Percentiles rank a stretch among this genome's conserved stretches.
Conservation (phyloP, 768 basidiomycete species). For the Mycena sanguinolenta region DNA sequence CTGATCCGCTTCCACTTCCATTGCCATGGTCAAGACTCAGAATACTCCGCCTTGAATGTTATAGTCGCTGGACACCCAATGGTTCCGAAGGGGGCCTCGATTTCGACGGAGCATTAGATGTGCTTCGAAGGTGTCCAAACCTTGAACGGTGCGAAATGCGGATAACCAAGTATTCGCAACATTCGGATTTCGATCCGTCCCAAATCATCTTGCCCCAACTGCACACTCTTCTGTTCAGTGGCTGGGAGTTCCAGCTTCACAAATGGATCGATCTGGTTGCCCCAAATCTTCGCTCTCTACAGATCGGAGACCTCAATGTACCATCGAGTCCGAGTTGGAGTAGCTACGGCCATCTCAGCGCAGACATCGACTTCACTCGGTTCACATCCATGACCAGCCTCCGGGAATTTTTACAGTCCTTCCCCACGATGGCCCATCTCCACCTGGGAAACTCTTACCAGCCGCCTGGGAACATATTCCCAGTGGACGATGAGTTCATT, state of each 20-base stretch:
- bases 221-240: not conserved
- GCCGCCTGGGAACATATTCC: too few species aligned
- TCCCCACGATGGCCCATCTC: not conserved
- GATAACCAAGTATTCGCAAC: not conserved
- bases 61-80: not conserved
- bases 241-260: not conserved
- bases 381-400: not conserved
- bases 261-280: not conserved
- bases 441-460: not conserved
- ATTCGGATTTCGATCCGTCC: not conserved
- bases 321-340: not conserved
- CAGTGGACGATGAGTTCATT: not conserved
- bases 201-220: not conserved
- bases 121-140: too few species aligned
- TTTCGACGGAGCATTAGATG: not conserved
- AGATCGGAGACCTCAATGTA: not conserved
- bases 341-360: not conserved
- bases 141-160: too few species aligned
- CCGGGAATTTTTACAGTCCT: not conserved
- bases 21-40: slow-evolving; percentile 3
- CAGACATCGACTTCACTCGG: not conserved
- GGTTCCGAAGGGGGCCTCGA: not conserved
- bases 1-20: not conserved
- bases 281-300: not conserved
- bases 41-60: not conserved